Evolutionary conservation across 495 filamentous ascomycete species (phyloP).

Genomic region (Cetradonia linearis): DNA sequence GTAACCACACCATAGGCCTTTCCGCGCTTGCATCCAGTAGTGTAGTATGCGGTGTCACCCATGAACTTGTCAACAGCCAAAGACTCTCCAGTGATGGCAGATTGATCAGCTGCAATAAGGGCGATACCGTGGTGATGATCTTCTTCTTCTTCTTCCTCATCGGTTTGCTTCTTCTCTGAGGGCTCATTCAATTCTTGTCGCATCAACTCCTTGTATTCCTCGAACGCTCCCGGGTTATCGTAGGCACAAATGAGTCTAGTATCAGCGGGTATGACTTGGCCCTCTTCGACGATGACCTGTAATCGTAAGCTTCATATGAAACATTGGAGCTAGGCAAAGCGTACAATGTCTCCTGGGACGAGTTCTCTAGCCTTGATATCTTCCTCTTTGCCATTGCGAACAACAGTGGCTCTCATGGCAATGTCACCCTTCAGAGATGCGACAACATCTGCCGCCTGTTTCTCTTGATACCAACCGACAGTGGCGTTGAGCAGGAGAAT

Average conservation of each 20-base stretch:
- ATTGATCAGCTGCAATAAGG: conserved; percentile 60
- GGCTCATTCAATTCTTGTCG: conserved; percentile 45
- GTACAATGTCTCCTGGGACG: conserved; percentile 72
- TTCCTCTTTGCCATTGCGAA: conserved; percentile 61
- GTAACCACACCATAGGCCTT: conserved; percentile 60
- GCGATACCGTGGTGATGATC: conserved; percentile 52
- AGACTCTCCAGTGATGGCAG: conserved; percentile 69
- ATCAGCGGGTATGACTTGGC: conserved; percentile 64
- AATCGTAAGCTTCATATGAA: conserved; percentile 19
- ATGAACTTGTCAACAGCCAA: conserved; percentile 72
- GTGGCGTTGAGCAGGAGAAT: conserved; percentile 68
- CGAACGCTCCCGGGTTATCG: conserved; percentile 57
- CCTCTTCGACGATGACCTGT: conserved; percentile 61
- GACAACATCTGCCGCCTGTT: conserved; percentile 76
- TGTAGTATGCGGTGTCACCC: conserved; percentile 62
- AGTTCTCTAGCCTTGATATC: conserved; percentile 70
- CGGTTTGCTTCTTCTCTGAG: conserved; percentile 55
- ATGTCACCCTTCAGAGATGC: conserved; percentile 74
- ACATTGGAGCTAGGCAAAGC: conserved; percentile 25
- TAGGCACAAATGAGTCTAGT: conserved; percentile 69
- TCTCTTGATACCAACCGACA: conserved; percentile 82
- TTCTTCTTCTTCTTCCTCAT: conserved; percentile 45
- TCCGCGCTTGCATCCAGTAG: conserved; percentile 69
- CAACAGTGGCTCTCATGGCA: conserved; percentile 63
- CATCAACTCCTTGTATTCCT: conserved; percentile 58